These are phyloP conservation scores for Colletotrichum liriopes DNA, from an alignment of 2,329 filamentous ascomycete genomes.

Conservation along the genomic window DNA sequence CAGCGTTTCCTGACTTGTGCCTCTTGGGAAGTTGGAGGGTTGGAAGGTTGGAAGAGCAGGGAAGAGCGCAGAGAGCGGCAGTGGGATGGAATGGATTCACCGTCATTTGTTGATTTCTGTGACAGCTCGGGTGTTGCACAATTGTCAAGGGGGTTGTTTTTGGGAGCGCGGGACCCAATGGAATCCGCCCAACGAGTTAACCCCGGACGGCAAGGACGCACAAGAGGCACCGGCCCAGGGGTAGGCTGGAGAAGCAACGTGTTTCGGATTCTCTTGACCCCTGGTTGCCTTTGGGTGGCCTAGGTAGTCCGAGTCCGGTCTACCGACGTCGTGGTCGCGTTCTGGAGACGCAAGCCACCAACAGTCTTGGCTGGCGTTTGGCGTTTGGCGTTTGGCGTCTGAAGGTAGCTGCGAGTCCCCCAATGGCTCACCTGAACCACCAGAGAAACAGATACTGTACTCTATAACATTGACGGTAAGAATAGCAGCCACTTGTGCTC, in stretches of 20 bases:
- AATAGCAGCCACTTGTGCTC: constrained; percentile 16
- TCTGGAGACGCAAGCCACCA: background rate
- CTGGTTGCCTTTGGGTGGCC: background rate
- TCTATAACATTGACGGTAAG: constrained; percentile 2
- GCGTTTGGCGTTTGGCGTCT: constrained; percentile 12
- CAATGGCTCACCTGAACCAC: too few species aligned
- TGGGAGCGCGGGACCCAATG: constrained; percentile 14
- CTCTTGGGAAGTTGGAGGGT: background rate
- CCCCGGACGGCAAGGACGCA: constrained; percentile 6
- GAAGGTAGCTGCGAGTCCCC: constrained; percentile 1
- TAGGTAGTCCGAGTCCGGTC: constrained; percentile 16
- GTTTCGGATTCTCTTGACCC: constrained; percentile 31
- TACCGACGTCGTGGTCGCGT: background rate
- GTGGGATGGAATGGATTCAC: constrained; percentile 21
- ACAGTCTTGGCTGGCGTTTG: constrained; percentile 1
- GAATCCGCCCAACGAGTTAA: background rate
- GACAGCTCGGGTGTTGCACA: constrained; percentile 38
- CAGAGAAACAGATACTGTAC: too few species aligned
- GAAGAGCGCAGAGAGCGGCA: background rate
- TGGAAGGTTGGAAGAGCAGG: background rate
- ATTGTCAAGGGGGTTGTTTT: constrained; percentile 18
- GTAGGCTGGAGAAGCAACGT: constrained; percentile 20
- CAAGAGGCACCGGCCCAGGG: background rate
- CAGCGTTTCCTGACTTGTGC: background rate
- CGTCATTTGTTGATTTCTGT: constrained; percentile 35